Percentiles rank a stretch among this genome's conserved stretches.
These are phyloP conservation scores for Magnaporthales sp. DNA, from an alignment of 2,329 filamentous ascomycete genomes.

Conservation along the genomic window DNA sequence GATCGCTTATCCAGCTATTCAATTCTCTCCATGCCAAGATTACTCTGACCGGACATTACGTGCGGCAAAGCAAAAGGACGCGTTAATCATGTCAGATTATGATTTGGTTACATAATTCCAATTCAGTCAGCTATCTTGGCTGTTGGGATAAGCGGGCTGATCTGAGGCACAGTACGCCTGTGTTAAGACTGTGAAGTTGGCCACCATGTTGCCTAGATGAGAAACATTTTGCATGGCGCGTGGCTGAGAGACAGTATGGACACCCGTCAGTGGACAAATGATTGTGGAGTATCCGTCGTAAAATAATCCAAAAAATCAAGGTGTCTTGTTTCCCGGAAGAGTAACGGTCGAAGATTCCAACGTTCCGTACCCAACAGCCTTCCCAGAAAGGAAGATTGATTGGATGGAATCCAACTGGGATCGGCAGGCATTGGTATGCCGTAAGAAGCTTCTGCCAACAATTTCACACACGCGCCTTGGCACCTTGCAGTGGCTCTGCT, in stretches of 20 bases:
- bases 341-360: neutral
- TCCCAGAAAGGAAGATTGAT: neutral
- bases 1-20: too few species aligned
- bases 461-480: neutral
- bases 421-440: neutral
- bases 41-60: too few species aligned
- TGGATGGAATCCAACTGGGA: neutral
- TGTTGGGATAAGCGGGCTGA: neutral
- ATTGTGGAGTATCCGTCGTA: too few species aligned
- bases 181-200: neutral
- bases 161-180: neutral
- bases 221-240: neutral
- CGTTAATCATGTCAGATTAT: too few species aligned
- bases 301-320: neutral
- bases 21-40: too few species aligned
- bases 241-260: neutral
- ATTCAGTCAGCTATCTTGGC: too few species aligned
- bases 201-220: neutral
- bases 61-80: too few species aligned
- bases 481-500: neutral
- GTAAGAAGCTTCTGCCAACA: neutral
- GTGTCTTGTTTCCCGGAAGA: neutral
- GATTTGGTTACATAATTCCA: too few species aligned
- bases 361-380: neutral
- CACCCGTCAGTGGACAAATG: neutral